These are phyloP conservation scores for Ceratocystiopsis minuta DNA, from an alignment of 2,329 filamentous ascomycete species.

Conservation along the genomic window DNA sequence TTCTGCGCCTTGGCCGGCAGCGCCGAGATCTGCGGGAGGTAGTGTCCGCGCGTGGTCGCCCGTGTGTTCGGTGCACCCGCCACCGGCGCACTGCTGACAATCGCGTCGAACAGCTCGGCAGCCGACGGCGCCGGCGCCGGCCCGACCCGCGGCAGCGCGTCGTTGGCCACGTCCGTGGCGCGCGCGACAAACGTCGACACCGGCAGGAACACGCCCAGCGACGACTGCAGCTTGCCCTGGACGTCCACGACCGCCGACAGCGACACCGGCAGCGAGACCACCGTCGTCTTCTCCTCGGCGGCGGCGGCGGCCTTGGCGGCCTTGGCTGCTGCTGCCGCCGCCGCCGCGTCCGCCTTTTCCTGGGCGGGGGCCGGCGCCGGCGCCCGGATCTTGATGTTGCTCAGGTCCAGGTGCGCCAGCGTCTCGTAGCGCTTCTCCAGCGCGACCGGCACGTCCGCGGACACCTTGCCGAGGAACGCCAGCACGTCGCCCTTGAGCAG, in stretches of 20 bases:
- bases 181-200: constrained; percentile 74
- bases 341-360: constrained; percentile 13
- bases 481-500: constrained; percentile 92
- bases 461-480: constrained; percentile 67
- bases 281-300: constrained; percentile 16
- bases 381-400: constrained; percentile 69
- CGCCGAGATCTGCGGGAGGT: constrained; percentile 54
- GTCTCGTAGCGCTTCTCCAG: constrained; percentile 56
- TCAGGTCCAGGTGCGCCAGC: constrained; percentile 73
- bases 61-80: too few relatives aligned
- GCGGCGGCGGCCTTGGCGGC: constrained; percentile 10
- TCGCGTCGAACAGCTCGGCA: constrained; percentile 75
- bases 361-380: constrained; percentile 10
- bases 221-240: constrained; percentile 62
- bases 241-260: constrained; percentile 61
- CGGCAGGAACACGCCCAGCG: constrained; percentile 63
- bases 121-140: constrained; percentile 45
- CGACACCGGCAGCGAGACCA: constrained; percentile 59
- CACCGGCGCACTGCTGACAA: constrained; percentile 41
- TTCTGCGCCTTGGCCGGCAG: constrained; percentile 25
- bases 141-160: constrained; percentile 52
- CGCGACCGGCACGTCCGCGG: constrained; percentile 49
- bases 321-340: constrained; percentile 22
- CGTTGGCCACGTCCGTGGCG: constrained; percentile 74
- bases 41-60: constrained; percentile 38